phyloP scores from a whole-genome alignment of 495 filamentous ascomycete species.

The Hyaloscypha bicolor region DNA sequence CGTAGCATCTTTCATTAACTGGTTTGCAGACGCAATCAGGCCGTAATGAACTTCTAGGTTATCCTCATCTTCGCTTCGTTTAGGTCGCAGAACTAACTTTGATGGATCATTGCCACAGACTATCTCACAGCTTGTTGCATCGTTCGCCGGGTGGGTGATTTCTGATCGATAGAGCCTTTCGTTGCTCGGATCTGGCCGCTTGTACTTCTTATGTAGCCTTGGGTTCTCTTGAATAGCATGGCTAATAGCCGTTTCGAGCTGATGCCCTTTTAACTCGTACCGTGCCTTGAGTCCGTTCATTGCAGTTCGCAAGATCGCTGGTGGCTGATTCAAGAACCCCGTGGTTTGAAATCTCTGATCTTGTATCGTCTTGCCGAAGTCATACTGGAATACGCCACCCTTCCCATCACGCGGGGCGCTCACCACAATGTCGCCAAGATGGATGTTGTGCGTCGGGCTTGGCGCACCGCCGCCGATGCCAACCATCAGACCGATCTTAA shows the following conservation, averaged over 20 bases:
- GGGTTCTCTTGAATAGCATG: conserved; percentile 33
- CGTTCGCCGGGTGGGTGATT: conserved; percentile 31
- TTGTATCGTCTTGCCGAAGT: conserved; percentile 20
- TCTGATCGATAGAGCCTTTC: conserved; percentile 40
- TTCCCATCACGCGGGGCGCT: conserved; percentile 5
- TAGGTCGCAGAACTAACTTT: conserved; percentile 25
- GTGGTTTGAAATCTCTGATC: conserved; percentile 15
- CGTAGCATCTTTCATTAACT: conserved; percentile 30
- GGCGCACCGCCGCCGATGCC: conserved; percentile 35
- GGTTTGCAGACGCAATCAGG: conserved; percentile 34
- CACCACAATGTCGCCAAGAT: conserved; percentile 30
- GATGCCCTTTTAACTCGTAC: conserved; percentile 12
- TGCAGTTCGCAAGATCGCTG: conserved; percentile 29
- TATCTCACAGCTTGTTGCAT: conserved; percentile 27
- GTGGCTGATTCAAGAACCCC: conserved; percentile 34
- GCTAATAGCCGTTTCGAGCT: conserved; percentile 32
- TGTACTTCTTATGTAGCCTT: conserved; percentile 6
- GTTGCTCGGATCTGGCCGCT: conserved; percentile 28
- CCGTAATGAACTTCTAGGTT: conserved; percentile 40
- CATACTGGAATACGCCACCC: conserved; percentile 30
- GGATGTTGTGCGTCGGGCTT: conserved; percentile 20
- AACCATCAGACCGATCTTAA: conserved; percentile 49
- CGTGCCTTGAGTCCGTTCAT: conserved; percentile 19
- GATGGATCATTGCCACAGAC: background rate
- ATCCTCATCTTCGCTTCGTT: conserved; percentile 30